These are phyloP conservation scores for Ophioceras dolichostomum DNA, from an alignment of 2,329 filamentous ascomycete genomes.

Conservation along the genomic window DNA sequence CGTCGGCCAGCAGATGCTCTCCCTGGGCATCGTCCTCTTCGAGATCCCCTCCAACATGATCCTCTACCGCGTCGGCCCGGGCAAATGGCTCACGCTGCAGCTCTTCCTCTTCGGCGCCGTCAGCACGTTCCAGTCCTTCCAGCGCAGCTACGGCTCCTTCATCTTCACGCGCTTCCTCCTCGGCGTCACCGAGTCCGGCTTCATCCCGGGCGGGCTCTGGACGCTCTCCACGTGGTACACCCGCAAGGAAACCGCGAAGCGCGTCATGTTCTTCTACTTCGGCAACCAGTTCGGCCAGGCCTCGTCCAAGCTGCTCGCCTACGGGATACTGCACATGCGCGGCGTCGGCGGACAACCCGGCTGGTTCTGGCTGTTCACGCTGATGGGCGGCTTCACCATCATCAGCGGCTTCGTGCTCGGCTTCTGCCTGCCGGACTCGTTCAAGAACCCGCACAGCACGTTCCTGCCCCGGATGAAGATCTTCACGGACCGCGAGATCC, in stretches of 20 bases:
- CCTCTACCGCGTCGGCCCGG: conserved; percentile 32
- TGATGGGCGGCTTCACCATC: conserved; percentile 42
- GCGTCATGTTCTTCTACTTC: conserved; percentile 42
- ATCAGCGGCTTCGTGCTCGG: conserved; percentile 26
- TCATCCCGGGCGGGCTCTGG: conserved; percentile 38
- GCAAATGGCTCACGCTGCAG: conserved; percentile 40
- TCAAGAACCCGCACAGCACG: conserved; percentile 27
- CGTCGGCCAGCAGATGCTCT: conserved; percentile 29
- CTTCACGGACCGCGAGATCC: conserved; percentile 26
- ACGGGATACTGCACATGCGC: conserved; percentile 34
- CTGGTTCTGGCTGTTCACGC: conserved; percentile 44
- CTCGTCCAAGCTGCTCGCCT: conserved; percentile 26
- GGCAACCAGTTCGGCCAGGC: conserved; percentile 39
- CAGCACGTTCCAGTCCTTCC: conserved; percentile 41
- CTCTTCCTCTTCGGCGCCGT: conserved; percentile 40
- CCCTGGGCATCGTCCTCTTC: conserved; percentile 31
- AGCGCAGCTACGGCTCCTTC: conserved; percentile 30
- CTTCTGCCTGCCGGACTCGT: conserved; percentile 30
- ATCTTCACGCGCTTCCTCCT: conserved; percentile 37
- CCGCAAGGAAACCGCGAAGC: conserved; percentile 34
- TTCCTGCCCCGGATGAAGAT: conserved; percentile 21
- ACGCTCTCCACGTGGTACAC: conserved; percentile 45
- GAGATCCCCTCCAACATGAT: conserved; percentile 34
- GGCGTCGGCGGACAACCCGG: conserved; percentile 32
- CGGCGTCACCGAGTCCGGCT: conserved; percentile 40